phyloP scores from a whole-genome alignment of 345 rosid species.

The Lepidium sativum region DNA sequence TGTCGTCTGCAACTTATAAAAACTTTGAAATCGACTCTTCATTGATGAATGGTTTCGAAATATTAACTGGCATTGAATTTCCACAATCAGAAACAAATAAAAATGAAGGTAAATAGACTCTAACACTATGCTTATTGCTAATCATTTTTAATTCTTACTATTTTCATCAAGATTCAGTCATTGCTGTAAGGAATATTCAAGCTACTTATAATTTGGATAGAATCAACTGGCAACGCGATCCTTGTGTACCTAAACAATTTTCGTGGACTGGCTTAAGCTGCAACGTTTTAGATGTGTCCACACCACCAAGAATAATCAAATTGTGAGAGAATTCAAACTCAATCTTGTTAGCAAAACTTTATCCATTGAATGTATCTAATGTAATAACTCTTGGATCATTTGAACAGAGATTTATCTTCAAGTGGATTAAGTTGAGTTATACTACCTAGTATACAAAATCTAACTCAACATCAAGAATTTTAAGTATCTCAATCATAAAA shows the following conservation, averaged over 20 bases:
- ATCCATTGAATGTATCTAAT: not conserved
- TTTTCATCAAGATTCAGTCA: not conserved
- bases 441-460: not conserved
- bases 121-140: not conserved
- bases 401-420: not conserved
- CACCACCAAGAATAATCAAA: slow-evolving; percentile 23
- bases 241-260: slow-evolving; percentile 15
- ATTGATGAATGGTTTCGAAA: slow-evolving; percentile 14
- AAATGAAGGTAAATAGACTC: slow-evolving; percentile 11
- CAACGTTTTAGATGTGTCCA: not conserved
- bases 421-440: not conserved
- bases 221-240: slow-evolving; percentile 36
- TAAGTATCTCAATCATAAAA: not conserved
- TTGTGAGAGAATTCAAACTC: not conserved
- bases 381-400: not conserved
- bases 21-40: not conserved
- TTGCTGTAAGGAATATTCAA: slow-evolving; percentile 29
- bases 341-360: not conserved
- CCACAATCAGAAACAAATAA: slow-evolving; percentile 2
- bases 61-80: not conserved
- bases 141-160: not conserved
- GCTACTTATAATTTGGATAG: slow-evolving; percentile 15
- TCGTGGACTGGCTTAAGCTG: slow-evolving; percentile 32
- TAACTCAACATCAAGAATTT: not conserved
- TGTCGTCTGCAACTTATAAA: not conserved